Percentiles rank a stretch among this genome's conserved stretches.
These are phyloP conservation scores for Termitomyces sp. DNA, from an alignment of 768 basidiomycete genomes.

Conservation along the genomic window DNA sequence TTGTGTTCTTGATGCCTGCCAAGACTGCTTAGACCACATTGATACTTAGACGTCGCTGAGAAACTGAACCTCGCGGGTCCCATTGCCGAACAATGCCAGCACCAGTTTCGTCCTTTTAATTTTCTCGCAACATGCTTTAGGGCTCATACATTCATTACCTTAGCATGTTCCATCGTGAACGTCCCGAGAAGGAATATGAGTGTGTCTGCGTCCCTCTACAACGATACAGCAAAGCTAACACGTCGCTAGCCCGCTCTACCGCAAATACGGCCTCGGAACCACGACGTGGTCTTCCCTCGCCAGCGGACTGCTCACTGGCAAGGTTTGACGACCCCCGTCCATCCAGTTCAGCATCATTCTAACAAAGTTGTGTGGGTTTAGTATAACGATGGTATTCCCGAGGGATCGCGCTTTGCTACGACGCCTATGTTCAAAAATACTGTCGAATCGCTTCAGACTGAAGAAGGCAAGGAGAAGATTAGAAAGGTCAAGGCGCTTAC, in stretches of 20 bases:
- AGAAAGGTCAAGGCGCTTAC: slow-evolving; percentile 66
- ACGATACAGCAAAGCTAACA: neutral
- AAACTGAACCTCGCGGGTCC: slow-evolving; percentile 64
- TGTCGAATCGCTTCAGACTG: slow-evolving; percentile 45
- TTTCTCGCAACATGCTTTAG: too few species aligned
- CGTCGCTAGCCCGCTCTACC: slow-evolving; percentile 48
- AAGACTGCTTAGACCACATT: neutral
- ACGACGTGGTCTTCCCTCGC: slow-evolving; percentile 75
- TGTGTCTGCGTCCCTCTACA: slow-evolving; percentile 20
- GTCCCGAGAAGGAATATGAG: slow-evolving; percentile 78
- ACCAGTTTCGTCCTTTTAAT: slow-evolving; percentile 43
- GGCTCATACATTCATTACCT: neutral
- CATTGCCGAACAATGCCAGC: slow-evolving; percentile 72
- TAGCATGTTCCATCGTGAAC: slow-evolving; percentile 74
- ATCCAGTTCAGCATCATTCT: neutral
- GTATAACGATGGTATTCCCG: slow-evolving; percentile 76
- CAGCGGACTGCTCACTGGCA: slow-evolving; percentile 74
- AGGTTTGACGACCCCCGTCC: slow-evolving; percentile 31
- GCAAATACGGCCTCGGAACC: slow-evolving; percentile 61
- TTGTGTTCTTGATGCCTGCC: neutral
- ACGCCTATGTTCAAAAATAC: slow-evolving; percentile 46
- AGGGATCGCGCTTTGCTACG: slow-evolving; percentile 63
- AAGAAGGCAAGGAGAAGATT: slow-evolving; percentile 64
- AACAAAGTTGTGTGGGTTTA: slow-evolving; percentile 5
- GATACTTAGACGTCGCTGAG: slow-evolving; percentile 52